Evolutionary conservation across 805 yeast species (phyloP), one percentile per base, ranked within the genome.

Genomic region (Saitoella complicata): DNA sequence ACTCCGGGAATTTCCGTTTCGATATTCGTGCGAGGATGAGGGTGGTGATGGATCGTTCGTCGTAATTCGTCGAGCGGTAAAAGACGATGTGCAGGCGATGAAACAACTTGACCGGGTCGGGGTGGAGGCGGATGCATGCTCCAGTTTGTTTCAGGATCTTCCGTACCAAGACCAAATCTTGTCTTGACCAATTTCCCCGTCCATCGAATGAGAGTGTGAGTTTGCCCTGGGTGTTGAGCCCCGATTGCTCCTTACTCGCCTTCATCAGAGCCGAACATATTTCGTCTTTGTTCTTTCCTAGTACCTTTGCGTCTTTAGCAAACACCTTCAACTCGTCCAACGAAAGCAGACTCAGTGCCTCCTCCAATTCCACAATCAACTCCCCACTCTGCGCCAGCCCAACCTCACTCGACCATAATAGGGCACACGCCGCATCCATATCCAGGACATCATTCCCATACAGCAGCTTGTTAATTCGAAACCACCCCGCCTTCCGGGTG

Each of bases 61-160:
- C 40, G 11, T 31, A 41, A 12, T 38, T 21, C 11, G 37, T 11
- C 10, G 54, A 34, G 11, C 54, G 45, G 39, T 37, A 50, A 33
- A 41, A 51, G 7, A 51, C 51, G 7, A 47, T 37, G 39, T 45
- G 45, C 1, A 44, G 44, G 29, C 54, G 45, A 11, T 50, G 49
- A 36, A 51, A 51, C 5, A 51, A 37, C 9, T 37, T 32, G 1
- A 38, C 40, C 6, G 48, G 8, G 2, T 21, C 38, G 1, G 30
- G 39, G n/a, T 42, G 9, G 2, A 49, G 41, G 31, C n/a, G 38
- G 6, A 50, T 39, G 31, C 52, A 49, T 8, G 44, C 44, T 5
- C 53, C 53, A 9, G 45, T 32, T 6, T 44, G 8, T 31, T 49
- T 45, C 31, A 42, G 37, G 21, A 45, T 37, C 7, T 45, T 37